Evolutionary conservation across 1,284 basidiomycete species (phyloP), one percentile per base, ranked within the genome.

Genomic region (Volvariella volvacea): DNA sequence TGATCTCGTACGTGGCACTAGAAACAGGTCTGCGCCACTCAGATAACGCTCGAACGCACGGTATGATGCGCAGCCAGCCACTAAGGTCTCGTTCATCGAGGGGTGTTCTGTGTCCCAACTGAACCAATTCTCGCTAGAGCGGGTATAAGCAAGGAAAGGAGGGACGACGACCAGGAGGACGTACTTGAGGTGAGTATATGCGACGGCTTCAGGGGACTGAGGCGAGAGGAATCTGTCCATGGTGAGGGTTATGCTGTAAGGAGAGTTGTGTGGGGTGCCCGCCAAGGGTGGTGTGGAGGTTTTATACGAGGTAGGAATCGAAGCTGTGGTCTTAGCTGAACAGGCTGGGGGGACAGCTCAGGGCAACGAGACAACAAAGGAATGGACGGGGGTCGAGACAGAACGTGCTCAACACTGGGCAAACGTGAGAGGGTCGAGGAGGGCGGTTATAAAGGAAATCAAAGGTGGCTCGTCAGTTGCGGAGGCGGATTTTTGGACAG

Each of bases 171-270:
- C 39, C 20, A 33, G 46, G 45, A 33, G 42, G 39, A 47, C 41
- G 16, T 40, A 86, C 87, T 73, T 79, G 43, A 88, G 65, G 50
- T 80, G 78, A 49, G 60, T 71, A 64, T 88, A 76, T 19, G 86
- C 86, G 44, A 73, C 59, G 39, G 85, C 86, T 61, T 89, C 86
- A 43, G 78, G 79, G 21, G 83, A 78, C 47, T 83, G 70, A 14
- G 84, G 81, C 10, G 81, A 76, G 42, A 87, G 73, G 61, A 86
- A 82, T 54, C 76, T 76, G 53, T 86, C 82, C 77, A 88, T 82
- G 47, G 44, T 48, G 49, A 49, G 46, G 45, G 42, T 36, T 15
- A 20, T 39, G 47, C 34, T n/a, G 50, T 48, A 41, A 42, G 46
- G 50, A 48, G 48, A 36, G 45, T 48, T 44, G 46, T 25, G 22